These are phyloP conservation scores for Trichoderma sp. DNA, from an alignment of 2,329 filamentous ascomycete species.

Conservation along the genomic window DNA sequence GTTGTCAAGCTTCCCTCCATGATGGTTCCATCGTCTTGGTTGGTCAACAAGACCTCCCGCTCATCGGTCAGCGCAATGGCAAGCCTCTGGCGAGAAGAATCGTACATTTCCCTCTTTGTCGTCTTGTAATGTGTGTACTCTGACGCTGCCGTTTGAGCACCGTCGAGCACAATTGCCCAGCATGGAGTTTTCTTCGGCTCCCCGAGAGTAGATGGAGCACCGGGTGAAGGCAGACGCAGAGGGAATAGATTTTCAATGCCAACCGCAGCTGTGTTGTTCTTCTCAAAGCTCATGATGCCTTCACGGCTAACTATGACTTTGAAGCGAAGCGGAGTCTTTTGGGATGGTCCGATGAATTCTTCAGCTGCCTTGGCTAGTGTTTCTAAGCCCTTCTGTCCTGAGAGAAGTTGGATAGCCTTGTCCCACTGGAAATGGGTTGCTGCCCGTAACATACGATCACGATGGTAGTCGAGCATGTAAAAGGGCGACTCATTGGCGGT, in stretches of 20 bases:
- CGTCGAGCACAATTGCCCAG: slow-evolving; percentile 50
- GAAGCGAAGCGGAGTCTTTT: slow-evolving; percentile 48
- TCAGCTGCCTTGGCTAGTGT: slow-evolving; percentile 38
- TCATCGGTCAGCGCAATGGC: slow-evolving; percentile 52
- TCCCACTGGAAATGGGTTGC: slow-evolving; percentile 59
- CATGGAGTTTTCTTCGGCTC: slow-evolving; percentile 32
- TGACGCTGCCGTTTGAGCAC: slow-evolving; percentile 44
- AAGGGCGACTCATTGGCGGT: slow-evolving; percentile 58
- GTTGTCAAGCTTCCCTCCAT: slow-evolving; percentile 88
- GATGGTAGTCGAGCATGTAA: slow-evolving; percentile 79
- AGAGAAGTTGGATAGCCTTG: slow-evolving; percentile 45
- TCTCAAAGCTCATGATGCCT: slow-evolving; percentile 49
- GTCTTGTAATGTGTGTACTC: slow-evolving; percentile 88
- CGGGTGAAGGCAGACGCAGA: slow-evolving; percentile 50
- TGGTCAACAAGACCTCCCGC: slow-evolving; percentile 76
- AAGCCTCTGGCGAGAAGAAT: slow-evolving; percentile 64
- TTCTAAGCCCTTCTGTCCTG: slow-evolving; percentile 48
- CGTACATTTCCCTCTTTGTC: slow-evolving; percentile 71
- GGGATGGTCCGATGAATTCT: slow-evolving; percentile 38
- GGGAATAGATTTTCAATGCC: slow-evolving; percentile 60
- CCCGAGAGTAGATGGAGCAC: slow-evolving; percentile 24
- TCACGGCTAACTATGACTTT: slow-evolving; percentile 55
- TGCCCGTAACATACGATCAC: slow-evolving; percentile 71
- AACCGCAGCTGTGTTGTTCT: slow-evolving; percentile 39
- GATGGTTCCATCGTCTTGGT: slow-evolving; percentile 58